Conservation (phyloP, 2,329 filamentous ascomycete species). For the Cladosporium sp. region DNA sequence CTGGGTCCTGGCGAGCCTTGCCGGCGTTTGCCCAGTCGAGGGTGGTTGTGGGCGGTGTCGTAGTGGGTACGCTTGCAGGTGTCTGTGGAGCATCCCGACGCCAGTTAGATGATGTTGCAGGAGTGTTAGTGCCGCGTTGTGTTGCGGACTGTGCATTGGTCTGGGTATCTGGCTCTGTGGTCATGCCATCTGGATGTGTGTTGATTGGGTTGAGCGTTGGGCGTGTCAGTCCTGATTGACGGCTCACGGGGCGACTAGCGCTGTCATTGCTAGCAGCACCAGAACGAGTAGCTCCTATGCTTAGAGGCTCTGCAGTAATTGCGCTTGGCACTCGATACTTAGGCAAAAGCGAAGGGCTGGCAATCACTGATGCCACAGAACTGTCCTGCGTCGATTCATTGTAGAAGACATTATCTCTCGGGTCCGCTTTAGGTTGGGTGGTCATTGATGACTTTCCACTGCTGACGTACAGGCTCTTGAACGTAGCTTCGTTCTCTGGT, state of each 20-base stretch:
- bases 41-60: not conserved
- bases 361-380: constrained; percentile 23
- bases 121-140: constrained; percentile 17
- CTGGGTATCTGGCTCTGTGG: not conserved
- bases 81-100: constrained; percentile 35
- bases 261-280: constrained; percentile 22
- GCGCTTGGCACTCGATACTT: constrained; percentile 29
- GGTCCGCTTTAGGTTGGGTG: not conserved
- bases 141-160: constrained; percentile 1
- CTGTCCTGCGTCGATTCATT: constrained; percentile 31
- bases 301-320: constrained; percentile 20
- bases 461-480: constrained; percentile 59
- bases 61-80: not conserved
- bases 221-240: constrained; percentile 18
- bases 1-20: constrained; percentile 8
- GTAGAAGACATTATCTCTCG: constrained; percentile 23
- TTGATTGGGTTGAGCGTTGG: constrained; percentile 24
- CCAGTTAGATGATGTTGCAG: constrained; percentile 49
- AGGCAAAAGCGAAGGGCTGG: constrained; percentile 22
- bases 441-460: not conserved
- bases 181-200: constrained; percentile 17
- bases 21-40: constrained; percentile 11
- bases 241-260: constrained; percentile 23
- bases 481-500: constrained; percentile 78
- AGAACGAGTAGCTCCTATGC: constrained; percentile 18